Percentiles rank a stretch among this genome's conserved stretches.
Evolutionary conservation across 202 grass and related monocot species (phyloP).

Genomic region (Digitaria exilis): DNA sequence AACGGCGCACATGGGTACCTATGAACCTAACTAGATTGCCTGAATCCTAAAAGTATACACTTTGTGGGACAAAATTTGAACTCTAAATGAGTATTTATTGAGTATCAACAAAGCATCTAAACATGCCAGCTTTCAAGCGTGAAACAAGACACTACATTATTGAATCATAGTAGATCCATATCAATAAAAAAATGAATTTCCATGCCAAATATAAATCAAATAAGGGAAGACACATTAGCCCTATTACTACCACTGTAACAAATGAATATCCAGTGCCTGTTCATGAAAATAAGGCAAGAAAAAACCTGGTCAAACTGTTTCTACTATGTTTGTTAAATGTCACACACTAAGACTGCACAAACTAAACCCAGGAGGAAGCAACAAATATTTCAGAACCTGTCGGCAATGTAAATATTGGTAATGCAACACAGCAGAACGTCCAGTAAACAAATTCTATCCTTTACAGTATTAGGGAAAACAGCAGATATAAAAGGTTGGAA

Average conservation of each 20-base stretch:
- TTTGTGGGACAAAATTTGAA: no score
- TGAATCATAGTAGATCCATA: constrained; percentile 12
- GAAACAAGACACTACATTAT: not conserved
- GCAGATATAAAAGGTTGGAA: constrained; percentile 31
- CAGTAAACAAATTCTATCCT: constrained; percentile 13
- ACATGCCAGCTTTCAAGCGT: not conserved
- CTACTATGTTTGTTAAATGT: not conserved
- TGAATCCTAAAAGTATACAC: no score
- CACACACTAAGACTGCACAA: not conserved
- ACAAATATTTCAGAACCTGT: constrained; percentile 20
- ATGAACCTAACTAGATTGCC: no score
- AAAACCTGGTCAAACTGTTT: not conserved
- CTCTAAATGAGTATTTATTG: no score
- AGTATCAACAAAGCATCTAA: not conserved
- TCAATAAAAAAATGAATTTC: constrained; percentile 28
- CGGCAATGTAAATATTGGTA: not conserved
- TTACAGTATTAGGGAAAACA: constrained; percentile 8
- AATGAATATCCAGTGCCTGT: not conserved
- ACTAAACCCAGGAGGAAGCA: constrained; percentile 15
- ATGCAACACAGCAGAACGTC: constrained; percentile 6
- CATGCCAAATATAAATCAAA: not conserved
- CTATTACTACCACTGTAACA: not conserved
- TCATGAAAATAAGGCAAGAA: not conserved
- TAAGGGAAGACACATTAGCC: not conserved
- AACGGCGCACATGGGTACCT: no score